phyloP scores from a whole-genome alignment of 192 early-diverging fungal species.

The Kappamyces sp. region DNA sequence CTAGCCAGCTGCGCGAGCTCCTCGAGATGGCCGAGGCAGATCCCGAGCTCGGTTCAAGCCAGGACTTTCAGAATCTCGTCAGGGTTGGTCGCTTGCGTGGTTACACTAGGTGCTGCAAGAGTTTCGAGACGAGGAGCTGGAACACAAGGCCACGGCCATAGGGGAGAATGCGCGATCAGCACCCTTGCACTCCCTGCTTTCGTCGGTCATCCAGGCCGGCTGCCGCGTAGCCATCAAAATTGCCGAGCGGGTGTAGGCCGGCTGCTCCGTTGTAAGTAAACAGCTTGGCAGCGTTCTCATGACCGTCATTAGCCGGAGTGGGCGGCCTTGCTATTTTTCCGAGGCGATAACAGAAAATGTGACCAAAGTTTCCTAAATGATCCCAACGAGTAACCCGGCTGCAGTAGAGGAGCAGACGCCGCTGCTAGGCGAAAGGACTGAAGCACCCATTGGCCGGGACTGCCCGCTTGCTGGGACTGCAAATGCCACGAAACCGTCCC shows the following conservation, averaged over 20 bases:
- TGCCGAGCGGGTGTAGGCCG: conserved; percentile 66
- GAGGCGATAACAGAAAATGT: too few species aligned
- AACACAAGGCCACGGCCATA: conserved; percentile 86
- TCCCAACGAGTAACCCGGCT: too few species aligned
- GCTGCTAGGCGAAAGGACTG: too few species aligned
- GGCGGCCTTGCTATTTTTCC: too few species aligned
- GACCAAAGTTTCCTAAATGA: too few species aligned
- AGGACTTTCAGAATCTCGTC: background rate
- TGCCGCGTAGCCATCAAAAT: conserved; percentile 93
- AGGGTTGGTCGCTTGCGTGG: background rate
- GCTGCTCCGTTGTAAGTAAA: background rate
- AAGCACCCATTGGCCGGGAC: too few species aligned
- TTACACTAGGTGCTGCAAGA: conserved; percentile 62
- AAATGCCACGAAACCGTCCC: too few species aligned
- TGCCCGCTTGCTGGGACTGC: too few species aligned
- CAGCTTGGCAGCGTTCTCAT: background rate
- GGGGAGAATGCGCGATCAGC: conserved; percentile 80
- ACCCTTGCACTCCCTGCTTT: conserved; percentile 67
- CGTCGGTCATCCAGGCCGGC: conserved; percentile 73
- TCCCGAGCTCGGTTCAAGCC: conserved; percentile 14
- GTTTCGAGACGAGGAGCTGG: conserved; percentile 93
- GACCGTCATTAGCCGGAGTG: too few species aligned
- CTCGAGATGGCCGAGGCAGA: conserved; percentile 61
- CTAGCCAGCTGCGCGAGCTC: conserved; percentile 74
- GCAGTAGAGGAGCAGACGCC: too few species aligned